Base-by-base conservation (phyloP, 208 protist genomes). In the Crithidia expoeki region DNA sequence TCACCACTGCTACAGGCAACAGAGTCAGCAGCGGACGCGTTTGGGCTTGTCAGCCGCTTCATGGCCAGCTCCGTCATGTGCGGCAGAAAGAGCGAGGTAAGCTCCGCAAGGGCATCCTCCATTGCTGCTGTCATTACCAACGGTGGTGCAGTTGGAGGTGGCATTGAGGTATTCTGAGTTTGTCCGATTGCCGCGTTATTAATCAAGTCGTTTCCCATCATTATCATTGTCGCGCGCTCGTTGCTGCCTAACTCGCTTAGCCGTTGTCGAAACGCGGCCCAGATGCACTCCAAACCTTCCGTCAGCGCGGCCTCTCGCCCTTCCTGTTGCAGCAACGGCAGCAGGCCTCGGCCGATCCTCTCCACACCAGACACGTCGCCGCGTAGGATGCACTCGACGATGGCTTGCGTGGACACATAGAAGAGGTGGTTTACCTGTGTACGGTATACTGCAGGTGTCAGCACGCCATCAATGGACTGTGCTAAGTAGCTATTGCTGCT, bases 51-150 rank as follows among this genome's bases (percentile, higher is more conserved):
- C 25, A 71, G 34, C 56, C 50, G 12, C 57, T 58, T 64, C 49
- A 71, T 32, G 14, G 61, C 71, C 12, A 62, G 27, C 52, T 90
- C 81, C 11, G 76, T 74, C 33, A 90, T 73, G 61, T 68, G 79
- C 25, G 78, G 67, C 7, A 84, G 61, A 53, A 83, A 81, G 12
- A 84, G 65, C 28, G 77, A 23, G 2, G 78, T 69, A 47, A 84
- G 72, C 63, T 77, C 49, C 58, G 81, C 73, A n/a, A 89, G 69
- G 14, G 78, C 71, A 16, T 60, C 53, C 56, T 86, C 78, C 55
- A 84, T 71, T 23, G 56, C 64, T 4, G 42, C 46, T 12, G 74
- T 60, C 32, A 69, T 58, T 11, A 33, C 21, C 32, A 16, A 34
- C 19, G 30, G 49, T 21, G 32, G 36, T 23, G n/a, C 23, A 11